A percentile compares a stretch with the other conserved stretches of the same genome.
Evolutionary conservation across 306 rosid species (phyloP).

Genomic region (Vicia sativa): DNA sequence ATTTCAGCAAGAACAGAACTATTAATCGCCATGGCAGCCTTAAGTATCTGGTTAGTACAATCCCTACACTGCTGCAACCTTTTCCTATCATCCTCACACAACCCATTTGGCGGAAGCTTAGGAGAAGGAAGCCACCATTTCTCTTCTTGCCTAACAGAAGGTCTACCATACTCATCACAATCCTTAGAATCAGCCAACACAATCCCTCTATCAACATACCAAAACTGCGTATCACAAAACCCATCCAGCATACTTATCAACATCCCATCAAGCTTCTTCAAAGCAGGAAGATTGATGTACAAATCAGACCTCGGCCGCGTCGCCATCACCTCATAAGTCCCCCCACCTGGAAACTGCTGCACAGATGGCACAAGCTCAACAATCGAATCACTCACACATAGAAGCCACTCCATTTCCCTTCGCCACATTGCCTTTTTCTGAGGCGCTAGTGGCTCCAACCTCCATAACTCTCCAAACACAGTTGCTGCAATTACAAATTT

Average conservation of each 20-base stretch:
- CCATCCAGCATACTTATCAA: slow-evolving; percentile 84
- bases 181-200: slow-evolving; percentile 65
- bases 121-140: slow-evolving; percentile 99
- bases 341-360: slow-evolving; percentile 91
- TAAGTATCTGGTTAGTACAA: slow-evolving; percentile 81
- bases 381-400: slow-evolving; percentile 83
- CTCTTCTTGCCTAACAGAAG: slow-evolving; percentile 91
- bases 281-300: slow-evolving; percentile 81
- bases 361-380: slow-evolving; percentile 89
- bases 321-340: slow-evolving; percentile 87
- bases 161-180: slow-evolving; percentile 66
- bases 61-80: slow-evolving; percentile 93
- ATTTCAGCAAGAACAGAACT: slow-evolving; percentile 85
- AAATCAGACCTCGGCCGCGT: slow-evolving; percentile 78
- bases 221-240: slow-evolving; percentile 70
- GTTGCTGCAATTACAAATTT: slow-evolving; percentile 60
- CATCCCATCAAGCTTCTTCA: slow-evolving; percentile 89
- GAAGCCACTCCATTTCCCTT: slow-evolving; percentile 89
- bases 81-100: slow-evolving; percentile 73
- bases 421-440: slow-evolving; percentile 91
- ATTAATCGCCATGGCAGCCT: slow-evolving; percentile 93
- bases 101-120: slow-evolving; percentile 74
- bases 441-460: slow-evolving; percentile 79
- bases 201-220: slow-evolving; percentile 78
- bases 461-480: slow-evolving; percentile 92